phyloP scores from a whole-genome alignment of 2,329 filamentous ascomycete species.

The Aquanectria penicillioides region DNA sequence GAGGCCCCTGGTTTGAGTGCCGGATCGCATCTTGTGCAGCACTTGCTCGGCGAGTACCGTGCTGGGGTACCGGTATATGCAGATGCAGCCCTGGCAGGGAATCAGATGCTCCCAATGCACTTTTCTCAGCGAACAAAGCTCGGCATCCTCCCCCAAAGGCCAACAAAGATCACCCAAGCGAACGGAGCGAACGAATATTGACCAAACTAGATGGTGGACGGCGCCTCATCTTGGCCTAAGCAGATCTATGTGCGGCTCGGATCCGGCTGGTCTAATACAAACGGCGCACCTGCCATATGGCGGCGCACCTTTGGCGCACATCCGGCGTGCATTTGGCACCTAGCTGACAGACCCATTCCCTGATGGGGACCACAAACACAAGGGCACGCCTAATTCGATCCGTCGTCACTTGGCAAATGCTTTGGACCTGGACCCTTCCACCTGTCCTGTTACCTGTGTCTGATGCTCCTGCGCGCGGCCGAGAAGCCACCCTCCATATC shows the following conservation, averaged over 20 bases:
- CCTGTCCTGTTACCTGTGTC: neutral
- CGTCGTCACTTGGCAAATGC: neutral
- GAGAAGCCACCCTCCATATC: constrained; percentile 1
- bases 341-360: neutral
- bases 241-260: constrained; percentile 8
- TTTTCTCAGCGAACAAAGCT: constrained; percentile 3
- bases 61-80: constrained; percentile 30
- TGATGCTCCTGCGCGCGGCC: constrained; percentile 1
- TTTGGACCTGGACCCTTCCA: neutral
- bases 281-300: constrained; percentile 9
- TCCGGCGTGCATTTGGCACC: constrained; percentile 3
- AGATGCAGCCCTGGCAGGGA: constrained; percentile 26
- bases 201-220: neutral
- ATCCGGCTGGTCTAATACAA: constrained; percentile 9
- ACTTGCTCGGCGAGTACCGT: constrained; percentile 37
- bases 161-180: too few relatives aligned
- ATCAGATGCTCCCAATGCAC: constrained; percentile 10
- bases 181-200: constrained; percentile 3
- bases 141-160: neutral
- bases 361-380: constrained; percentile 6
- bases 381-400: neutral
- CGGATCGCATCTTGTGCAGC: constrained; percentile 39
- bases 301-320: too few relatives aligned
- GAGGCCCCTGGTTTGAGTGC: constrained; percentile 34
- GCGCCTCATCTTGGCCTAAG: constrained; percentile 8